A percentile compares a stretch with the other conserved stretches of the same genome.
Conservation (phyloP, 139 green algal genomes). For the Micromonas commoda region DNA sequence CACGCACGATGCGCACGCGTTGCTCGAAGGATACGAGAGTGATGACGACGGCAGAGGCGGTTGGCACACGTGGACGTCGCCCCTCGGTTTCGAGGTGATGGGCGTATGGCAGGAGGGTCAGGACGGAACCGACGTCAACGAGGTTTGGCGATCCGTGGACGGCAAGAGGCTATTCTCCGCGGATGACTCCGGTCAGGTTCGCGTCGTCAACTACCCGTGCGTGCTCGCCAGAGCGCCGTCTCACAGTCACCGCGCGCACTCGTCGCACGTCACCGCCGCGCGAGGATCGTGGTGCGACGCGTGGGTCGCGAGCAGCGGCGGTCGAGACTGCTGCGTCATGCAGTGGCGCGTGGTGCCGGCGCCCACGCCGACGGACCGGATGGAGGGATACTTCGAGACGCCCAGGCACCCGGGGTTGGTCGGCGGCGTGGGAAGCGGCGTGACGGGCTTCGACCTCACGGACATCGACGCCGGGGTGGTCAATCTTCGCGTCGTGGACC, state of each 20-base stretch:
- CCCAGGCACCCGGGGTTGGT: not conserved
- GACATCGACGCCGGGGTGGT: too few species aligned
- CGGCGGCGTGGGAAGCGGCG: not conserved
- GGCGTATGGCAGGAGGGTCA: slow-evolving; percentile 51
- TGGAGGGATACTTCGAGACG: not conserved
- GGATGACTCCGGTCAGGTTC: slow-evolving; percentile 39
- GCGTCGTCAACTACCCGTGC: slow-evolving; percentile 63
- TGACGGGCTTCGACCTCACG: too few species aligned
- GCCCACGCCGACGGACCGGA: not conserved
- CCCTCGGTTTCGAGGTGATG: slow-evolving; percentile 61
- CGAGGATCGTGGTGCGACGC: slow-evolving; percentile 34
- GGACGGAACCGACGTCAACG: slow-evolving; percentile 64
- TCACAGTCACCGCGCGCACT: slow-evolving; percentile 53
- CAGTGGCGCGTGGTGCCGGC: slow-evolving; percentile 17
- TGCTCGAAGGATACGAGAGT: not conserved
- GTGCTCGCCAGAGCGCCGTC: slow-evolving; percentile 56
- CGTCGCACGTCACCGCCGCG: slow-evolving; percentile 54
- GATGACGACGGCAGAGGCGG: not conserved
- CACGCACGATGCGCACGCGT: too few species aligned
- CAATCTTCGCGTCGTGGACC: too few species aligned
- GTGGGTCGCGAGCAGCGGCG: slow-evolving; percentile 14
- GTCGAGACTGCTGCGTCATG: slow-evolving; percentile 21
- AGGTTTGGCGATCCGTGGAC: slow-evolving; percentile 12
- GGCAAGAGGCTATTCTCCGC: not conserved
- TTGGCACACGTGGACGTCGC: slow-evolving; percentile 51